Evolutionary conservation across 2,329 filamentous ascomycete species (phyloP).

Genomic region (Magnaporthales sp.): DNA sequence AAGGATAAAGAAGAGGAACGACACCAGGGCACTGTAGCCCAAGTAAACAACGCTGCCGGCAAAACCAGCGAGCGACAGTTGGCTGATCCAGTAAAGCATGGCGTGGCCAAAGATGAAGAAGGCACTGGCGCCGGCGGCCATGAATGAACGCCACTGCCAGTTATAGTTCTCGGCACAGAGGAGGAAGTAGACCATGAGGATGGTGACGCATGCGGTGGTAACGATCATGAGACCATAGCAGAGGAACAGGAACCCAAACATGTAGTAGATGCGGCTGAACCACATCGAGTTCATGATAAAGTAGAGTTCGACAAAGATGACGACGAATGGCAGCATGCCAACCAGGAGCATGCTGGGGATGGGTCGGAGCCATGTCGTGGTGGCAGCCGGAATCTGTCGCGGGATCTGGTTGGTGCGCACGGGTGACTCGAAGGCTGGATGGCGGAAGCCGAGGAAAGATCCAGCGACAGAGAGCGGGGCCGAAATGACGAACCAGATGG

Average conservation of each 20-base stretch:
- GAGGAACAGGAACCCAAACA: constrained; percentile 98
- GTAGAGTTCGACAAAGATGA: constrained; percentile 97
- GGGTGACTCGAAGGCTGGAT: constrained; percentile 61
- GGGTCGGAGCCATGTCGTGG: constrained; percentile 75
- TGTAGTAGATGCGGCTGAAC: constrained; percentile 99
- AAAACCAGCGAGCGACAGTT: constrained; percentile 75
- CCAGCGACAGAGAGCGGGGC: constrained; percentile 84
- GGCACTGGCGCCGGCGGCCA: constrained; percentile 82
- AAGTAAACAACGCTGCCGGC: constrained; percentile 86
- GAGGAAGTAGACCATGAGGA: constrained; percentile 92
- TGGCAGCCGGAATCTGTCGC: constrained; percentile 76
- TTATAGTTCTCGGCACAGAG: constrained; percentile 96
- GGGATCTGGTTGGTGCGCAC: constrained; percentile 97
- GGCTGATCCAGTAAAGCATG: constrained; percentile 82
- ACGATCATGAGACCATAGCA: constrained; percentile 97
- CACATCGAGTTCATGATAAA: constrained; percentile 99
- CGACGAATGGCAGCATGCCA: constrained; percentile 86
- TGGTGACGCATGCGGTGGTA: constrained; percentile 84
- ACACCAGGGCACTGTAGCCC: constrained; percentile 84
- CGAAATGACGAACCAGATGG: constrained; percentile 96
- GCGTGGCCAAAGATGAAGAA: constrained; percentile 89
- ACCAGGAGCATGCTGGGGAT: constrained; percentile 87
- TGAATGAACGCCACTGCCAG: constrained; percentile 96
- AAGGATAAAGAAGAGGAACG: constrained; percentile 85
- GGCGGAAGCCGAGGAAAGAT: constrained; percentile 88